Evolutionary conservation across 1,139 yeast genomes (phyloP).

Genomic region (Hansenula lynferdii): DNA sequence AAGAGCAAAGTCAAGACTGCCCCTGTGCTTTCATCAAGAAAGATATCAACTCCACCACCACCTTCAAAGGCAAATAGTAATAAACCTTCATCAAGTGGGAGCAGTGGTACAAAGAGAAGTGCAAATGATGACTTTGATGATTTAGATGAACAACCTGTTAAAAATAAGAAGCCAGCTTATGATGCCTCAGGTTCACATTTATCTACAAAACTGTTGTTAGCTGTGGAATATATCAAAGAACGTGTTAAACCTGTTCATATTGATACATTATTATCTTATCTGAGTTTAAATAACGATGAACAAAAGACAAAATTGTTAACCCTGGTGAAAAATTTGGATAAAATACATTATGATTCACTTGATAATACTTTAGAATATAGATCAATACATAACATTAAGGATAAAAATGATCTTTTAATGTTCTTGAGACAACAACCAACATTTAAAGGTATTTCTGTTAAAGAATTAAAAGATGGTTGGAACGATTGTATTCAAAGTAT

Average conservation of each 20-base stretch:
- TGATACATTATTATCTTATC: slow-evolving; percentile 52
- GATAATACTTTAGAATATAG: slow-evolving; percentile 75
- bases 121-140: slow-evolving; percentile 21
- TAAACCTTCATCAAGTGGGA: slow-evolving; percentile 8
- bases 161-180: slow-evolving; percentile 29
- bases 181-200: slow-evolving; percentile 53
- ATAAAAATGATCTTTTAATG: slow-evolving; percentile 69
- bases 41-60: slow-evolving; percentile 21
- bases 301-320: slow-evolving; percentile 49
- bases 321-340: slow-evolving; percentile 67
- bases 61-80: slow-evolving; percentile 1
- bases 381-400: slow-evolving; percentile 82
- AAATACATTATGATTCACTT: slow-evolving; percentile 58
- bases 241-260: slow-evolving; percentile 64
- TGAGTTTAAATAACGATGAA: slow-evolving; percentile 35
- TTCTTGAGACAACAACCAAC: slow-evolving; percentile 79
- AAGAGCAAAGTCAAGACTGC: slow-evolving; percentile 40
- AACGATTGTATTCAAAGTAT: slow-evolving; percentile 81
- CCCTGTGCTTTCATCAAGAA: slow-evolving; percentile 17
- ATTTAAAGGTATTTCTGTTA: slow-evolving; percentile 82
- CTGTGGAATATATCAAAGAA: slow-evolving; percentile 80
- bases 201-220: slow-evolving; percentile 77
- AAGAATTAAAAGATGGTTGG: slow-evolving; percentile 96
- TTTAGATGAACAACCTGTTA: slow-evolving; percentile 23
- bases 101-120: slow-evolving; percentile 9